Evolutionary conservation across 2,329 filamentous ascomycete species (phyloP).

Genomic region (Penicillium sp.): DNA sequence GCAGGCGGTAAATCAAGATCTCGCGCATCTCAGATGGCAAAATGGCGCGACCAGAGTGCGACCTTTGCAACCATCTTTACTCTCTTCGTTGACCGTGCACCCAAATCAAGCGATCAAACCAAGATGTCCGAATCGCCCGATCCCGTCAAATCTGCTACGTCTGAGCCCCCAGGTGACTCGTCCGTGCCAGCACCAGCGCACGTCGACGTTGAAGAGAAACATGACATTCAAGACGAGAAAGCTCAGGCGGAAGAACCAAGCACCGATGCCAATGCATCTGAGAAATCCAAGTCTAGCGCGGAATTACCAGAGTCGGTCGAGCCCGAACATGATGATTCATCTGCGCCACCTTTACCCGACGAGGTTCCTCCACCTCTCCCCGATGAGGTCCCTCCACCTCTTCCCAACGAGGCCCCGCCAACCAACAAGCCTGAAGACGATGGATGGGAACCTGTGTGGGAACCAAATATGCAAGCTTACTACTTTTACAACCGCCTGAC

Average conservation of each 20-base stretch:
- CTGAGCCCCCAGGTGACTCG: conserved; percentile 85
- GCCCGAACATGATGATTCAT: conserved; percentile 21
- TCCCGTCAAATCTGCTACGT: conserved; percentile 35
- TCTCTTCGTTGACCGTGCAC: background rate
- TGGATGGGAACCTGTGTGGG: conserved; percentile 83
- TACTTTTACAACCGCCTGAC: conserved; percentile 87
- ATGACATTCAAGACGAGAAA: conserved; percentile 16
- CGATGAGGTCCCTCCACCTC: conserved; percentile 47
- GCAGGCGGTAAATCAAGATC: too few species aligned
- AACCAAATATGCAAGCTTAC: conserved; percentile 65
- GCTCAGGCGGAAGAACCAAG: conserved; percentile 12
- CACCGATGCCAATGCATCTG: conserved; percentile 31
- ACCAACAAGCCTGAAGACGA: conserved; percentile 51
- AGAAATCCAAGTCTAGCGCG: conserved; percentile 44
- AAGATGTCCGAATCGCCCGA: conserved; percentile 16
- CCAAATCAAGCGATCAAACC: conserved; percentile 4
- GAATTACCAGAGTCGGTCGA: conserved; percentile 19
- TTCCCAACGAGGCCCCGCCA: conserved; percentile 56
- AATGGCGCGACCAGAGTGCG: background rate
- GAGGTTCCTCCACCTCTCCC: conserved; percentile 47
- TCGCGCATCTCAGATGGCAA: background rate
- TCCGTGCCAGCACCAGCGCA: conserved; percentile 86
- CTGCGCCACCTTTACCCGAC: conserved; percentile 44
- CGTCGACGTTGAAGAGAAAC: conserved; percentile 64
- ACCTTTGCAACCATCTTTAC: background rate